A percentile compares a stretch with the other conserved stretches of the same genome.
Conservation (phyloP, 495 filamentous ascomycete genomes). For the Xylaria palmicola region DNA sequence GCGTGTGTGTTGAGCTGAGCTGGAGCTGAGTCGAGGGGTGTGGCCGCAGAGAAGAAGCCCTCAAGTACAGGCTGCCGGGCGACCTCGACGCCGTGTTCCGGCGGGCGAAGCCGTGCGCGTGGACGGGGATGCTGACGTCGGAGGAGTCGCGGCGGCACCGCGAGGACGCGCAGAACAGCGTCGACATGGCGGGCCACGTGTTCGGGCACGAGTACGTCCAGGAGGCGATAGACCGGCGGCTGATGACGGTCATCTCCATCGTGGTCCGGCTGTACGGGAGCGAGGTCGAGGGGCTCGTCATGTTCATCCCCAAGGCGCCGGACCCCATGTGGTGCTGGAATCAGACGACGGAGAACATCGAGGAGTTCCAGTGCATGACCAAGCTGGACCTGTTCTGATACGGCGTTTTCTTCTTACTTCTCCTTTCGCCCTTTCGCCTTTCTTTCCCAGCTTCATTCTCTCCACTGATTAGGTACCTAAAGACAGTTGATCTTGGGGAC, state of each 20-base stretch:
- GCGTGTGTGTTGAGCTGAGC: too few species aligned
- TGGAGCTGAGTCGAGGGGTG: not conserved
- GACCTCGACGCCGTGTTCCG: conserved; percentile 15
- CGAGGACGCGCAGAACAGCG: not conserved
- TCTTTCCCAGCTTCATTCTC: too few species aligned
- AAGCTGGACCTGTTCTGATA: conserved; percentile 12
- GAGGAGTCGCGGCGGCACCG: conserved; percentile 1
- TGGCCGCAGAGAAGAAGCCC: conserved; percentile 7
- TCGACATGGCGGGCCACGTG: not conserved
- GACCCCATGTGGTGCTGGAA: conserved; percentile 26
- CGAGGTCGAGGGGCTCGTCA: not conserved
- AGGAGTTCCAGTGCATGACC: conserved; percentile 14
- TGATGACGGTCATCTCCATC: conserved; percentile 15
- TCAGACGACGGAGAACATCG: conserved; percentile 23
- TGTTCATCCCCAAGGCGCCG: conserved; percentile 21
- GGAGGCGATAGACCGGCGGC: conserved; percentile 8
- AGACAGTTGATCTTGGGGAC: too few species aligned
- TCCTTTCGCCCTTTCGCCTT: too few species aligned
- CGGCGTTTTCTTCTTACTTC: not conserved
- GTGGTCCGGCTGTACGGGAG: not conserved
- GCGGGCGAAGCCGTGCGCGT: conserved; percentile 2
- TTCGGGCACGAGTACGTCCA: conserved; percentile 1
- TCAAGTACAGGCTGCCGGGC: not conserved
- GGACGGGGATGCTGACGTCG: conserved; percentile 6
- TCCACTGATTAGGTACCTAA: too few species aligned